Base-by-base conservation (phyloP, 2,329 filamentous ascomycete genomes). In the Penicillium hordei region DNA sequence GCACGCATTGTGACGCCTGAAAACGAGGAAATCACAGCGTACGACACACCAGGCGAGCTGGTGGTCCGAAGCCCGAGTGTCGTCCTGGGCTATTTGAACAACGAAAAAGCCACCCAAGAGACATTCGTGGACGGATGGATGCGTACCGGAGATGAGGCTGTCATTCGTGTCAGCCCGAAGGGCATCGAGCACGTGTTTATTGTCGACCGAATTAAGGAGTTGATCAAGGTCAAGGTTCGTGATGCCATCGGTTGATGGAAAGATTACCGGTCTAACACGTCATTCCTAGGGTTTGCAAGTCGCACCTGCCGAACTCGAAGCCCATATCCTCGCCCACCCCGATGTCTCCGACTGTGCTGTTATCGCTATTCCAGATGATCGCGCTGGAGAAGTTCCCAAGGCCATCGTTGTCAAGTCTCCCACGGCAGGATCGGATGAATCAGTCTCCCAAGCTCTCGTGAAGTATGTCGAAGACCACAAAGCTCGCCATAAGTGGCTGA, bases 171-270 rank as follows among this genome's bases (percentile, higher is more conserved):
- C 67, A 79, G 85, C 8, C 81, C 84, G 0, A 78, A 80, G 2
- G 91, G 90, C 3, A 78, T 87, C 62, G 91, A 96, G 73, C 93
- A 97, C 68, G 72, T 96, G 48, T 88, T 91, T 70, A 88, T 97
- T 58, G 89, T 92, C 1, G 93, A 96, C 71, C 86, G 93, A 5
- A 88, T 89, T 68, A 90, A 89, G 77, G 86, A 91, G 69, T 78
- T 91, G 51, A 91, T 91, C 75, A 91, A 91, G 72, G 88, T 90
- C 69, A 90, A 90, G 80, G 87, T 88, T 76, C 21, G 72, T 68
- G 12, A 25, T 33, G 3, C 4, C 4, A 48, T 5, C 10, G 5
- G 10, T 15, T 25, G 34, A 36, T 33, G 2, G 4, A 50, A 36
- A 31, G 21, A 38, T 34, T 27, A 13, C 2, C 29, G 17, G 5